Conservation (phyloP, 345 rosid species). For the Xanthoceras sorbifolium region DNA sequence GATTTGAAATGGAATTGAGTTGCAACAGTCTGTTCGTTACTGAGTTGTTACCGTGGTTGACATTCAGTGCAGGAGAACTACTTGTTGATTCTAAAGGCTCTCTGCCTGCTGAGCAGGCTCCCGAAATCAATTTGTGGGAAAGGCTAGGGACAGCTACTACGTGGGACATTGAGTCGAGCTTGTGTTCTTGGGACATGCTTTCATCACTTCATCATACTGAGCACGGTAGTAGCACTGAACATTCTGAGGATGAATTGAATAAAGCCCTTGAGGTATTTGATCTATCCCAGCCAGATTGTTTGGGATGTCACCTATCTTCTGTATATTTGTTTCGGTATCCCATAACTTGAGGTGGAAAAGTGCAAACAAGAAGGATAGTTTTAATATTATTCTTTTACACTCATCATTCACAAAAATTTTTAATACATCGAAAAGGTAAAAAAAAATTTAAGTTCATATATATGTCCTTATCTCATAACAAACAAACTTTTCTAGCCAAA, state of each 20-base stretch:
- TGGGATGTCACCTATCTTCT: constrained; percentile 11
- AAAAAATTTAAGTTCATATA: too few relatives aligned
- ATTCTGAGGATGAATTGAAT: constrained; percentile 85
- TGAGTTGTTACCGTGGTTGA: constrained; percentile 18
- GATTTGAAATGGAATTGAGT: not conserved
- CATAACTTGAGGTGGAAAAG: not conserved
- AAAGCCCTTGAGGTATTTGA: constrained; percentile 83
- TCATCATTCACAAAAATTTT: too few relatives aligned
- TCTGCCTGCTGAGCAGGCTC: constrained; percentile 47
- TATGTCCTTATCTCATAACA: too few relatives aligned
- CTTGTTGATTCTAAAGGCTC: constrained; percentile 47
- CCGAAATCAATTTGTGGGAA: constrained; percentile 83
- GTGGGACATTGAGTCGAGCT: constrained; percentile 65
- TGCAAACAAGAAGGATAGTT: not conserved
- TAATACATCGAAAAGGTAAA: too few relatives aligned
- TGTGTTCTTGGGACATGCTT: constrained; percentile 85
- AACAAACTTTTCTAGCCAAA: too few relatives aligned
- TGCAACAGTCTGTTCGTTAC: not conserved
- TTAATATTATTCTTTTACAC: not conserved
- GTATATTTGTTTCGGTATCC: not conserved
- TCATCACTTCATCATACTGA: constrained; percentile 98
- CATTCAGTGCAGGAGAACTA: constrained; percentile 61
- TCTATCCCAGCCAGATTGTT: constrained; percentile 12
- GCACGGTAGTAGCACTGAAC: constrained; percentile 78
- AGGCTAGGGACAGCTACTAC: constrained; percentile 79